Evolutionary conservation across 352 stramenopile genomes (phyloP).

Genomic region (Halophytophthora polymorphica): DNA sequence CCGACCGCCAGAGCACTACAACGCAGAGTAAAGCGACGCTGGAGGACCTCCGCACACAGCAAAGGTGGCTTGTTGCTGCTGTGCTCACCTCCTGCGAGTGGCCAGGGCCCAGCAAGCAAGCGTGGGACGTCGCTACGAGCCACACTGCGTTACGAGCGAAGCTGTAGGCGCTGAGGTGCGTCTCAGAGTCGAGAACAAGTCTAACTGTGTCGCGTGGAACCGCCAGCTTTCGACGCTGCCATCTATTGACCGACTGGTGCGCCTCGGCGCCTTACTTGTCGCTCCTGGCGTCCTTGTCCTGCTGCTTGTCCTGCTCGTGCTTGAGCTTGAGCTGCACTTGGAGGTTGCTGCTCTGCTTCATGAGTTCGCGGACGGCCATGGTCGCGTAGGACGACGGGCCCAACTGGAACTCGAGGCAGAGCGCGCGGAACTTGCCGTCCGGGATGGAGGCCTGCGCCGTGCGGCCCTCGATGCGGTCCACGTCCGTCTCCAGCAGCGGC

Average conservation of each 20-base stretch:
- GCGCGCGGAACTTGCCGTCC: conserved; percentile 49
- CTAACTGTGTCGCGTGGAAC: no score
- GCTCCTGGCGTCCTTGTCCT: conserved; percentile 24
- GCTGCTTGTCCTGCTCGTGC: conserved; percentile 31
- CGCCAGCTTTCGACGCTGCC: no score
- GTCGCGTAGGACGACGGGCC: conserved; percentile 93
- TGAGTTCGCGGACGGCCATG: conserved; percentile 94
- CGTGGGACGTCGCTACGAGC: no score
- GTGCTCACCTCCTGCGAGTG: no score
- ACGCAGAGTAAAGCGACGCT: no score
- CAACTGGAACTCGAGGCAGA: conserved; percentile 84
- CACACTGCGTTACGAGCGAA: no score
- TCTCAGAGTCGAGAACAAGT: no score
- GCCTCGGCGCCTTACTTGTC: conserved; percentile 7
- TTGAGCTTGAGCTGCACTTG: conserved; percentile 62
- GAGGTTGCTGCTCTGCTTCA: conserved; percentile 90
- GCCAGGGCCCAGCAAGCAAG: no score
- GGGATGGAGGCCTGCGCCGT: conserved; percentile 45
- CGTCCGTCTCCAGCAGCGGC: conserved; percentile 93
- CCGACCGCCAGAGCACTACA: conserved; percentile 37
- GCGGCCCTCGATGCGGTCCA: conserved; percentile 64
- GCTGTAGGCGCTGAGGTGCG: no score
- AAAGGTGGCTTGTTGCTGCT: no score
- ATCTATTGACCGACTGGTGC: no score
- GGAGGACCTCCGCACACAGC: no score